phyloP scores from a whole-genome alignment of 305 asterid genomes.

The Fraxinus latifolia region DNA sequence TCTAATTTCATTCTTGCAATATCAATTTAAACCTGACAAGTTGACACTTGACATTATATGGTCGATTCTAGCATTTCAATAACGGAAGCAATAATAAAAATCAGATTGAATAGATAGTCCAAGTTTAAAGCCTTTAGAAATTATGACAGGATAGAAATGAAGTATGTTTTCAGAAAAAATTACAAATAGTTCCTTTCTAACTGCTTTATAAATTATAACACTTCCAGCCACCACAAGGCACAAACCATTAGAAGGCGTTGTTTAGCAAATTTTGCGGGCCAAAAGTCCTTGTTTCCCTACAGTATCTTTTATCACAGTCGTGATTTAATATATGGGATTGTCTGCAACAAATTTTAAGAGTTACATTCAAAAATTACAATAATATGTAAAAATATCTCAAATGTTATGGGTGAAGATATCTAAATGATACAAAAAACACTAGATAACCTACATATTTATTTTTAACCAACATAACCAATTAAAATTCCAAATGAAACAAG shows the following conservation, averaged over 20 bases:
- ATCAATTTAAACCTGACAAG: neutral
- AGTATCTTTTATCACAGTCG: neutral
- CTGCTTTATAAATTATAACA: neutral
- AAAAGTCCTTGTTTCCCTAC: neutral
- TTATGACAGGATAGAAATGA: neutral
- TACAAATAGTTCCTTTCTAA: neutral
- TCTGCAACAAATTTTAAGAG: neutral
- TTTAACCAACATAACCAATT: neutral
- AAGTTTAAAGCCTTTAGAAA: neutral
- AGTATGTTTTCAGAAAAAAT: neutral
- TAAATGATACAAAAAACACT: neutral
- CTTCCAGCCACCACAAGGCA: neutral
- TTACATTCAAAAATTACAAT: neutral
- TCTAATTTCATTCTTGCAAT: neutral
- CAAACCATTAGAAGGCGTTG: neutral
- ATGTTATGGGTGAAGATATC: neutral
- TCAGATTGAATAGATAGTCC: neutral
- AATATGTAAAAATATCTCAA: neutral
- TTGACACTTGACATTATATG: neutral
- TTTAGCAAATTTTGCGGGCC: neutral
- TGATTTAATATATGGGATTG: neutral
- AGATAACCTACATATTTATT: neutral
- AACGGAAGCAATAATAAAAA: neutral
- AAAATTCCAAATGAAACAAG: neutral
- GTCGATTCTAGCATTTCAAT: neutral